These are phyloP conservation scores for Physaria fendleri DNA, from an alignment of 345 rosid genomes.

Conservation along the genomic window DNA sequence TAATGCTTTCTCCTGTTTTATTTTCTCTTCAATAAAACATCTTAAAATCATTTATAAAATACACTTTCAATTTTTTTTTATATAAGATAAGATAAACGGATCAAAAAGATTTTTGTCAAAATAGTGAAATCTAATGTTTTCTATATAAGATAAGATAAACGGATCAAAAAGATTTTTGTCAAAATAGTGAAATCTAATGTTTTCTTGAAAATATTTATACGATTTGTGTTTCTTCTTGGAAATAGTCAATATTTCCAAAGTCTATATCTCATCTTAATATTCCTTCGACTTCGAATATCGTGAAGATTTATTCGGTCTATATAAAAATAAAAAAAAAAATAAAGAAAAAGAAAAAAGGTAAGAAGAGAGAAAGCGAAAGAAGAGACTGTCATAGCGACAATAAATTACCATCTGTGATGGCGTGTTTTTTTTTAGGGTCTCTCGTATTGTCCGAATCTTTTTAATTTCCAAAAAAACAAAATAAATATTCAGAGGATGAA, in stretches of 20 bases:
- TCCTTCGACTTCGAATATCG: neutral
- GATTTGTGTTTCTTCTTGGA: neutral
- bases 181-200: too few relatives aligned
- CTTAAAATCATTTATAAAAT: too few relatives aligned
- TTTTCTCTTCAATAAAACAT: neutral
- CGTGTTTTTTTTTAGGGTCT: neutral
- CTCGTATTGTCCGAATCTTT: neutral
- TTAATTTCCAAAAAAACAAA: too few relatives aligned
- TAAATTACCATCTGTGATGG: slow-evolving; percentile 11
- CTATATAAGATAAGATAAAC: too few relatives aligned
- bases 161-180: too few relatives aligned
- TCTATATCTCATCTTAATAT: neutral
- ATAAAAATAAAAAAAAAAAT: neutral
- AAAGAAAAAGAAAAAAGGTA: neutral
- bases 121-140: too few relatives aligned
- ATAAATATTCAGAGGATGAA: too few relatives aligned
- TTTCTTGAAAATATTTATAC: too few relatives aligned
- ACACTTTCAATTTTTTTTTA: too few relatives aligned
- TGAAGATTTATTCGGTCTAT: neutral
- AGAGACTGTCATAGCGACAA: slow-evolving; percentile 44
- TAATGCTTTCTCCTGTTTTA: neutral
- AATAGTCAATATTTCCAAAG: neutral
- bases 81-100: too few relatives aligned
- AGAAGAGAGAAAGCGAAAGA: slow-evolving; percentile 44
- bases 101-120: too few relatives aligned